A percentile compares a stretch with the other conserved stretches of the same genome.
Conservation (phyloP, 2,329 filamentous ascomycete genomes). For the Fusarium udum region DNA sequence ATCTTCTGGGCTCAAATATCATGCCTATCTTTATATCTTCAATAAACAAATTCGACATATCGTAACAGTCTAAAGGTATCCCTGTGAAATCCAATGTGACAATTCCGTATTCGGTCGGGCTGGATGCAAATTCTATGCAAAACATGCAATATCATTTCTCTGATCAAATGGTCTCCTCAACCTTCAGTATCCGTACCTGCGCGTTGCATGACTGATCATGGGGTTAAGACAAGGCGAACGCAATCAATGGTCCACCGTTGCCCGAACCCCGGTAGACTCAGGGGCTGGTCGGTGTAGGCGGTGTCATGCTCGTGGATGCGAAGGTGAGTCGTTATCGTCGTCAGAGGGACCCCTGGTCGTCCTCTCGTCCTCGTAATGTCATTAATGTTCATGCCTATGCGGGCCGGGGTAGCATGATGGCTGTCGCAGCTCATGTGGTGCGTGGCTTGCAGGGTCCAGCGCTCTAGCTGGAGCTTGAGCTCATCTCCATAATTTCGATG, state of each 20-base stretch:
- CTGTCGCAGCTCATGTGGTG: slow-evolving; percentile 27
- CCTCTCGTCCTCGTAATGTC: slow-evolving; percentile 39
- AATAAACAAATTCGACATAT: slow-evolving; percentile 35
- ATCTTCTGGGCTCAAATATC: slow-evolving; percentile 20
- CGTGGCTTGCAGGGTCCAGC: slow-evolving; percentile 6
- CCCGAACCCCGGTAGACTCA: slow-evolving; percentile 15
- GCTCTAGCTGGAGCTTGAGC: slow-evolving; percentile 45
- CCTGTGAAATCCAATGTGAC: slow-evolving; percentile 33
- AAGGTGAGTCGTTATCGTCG: slow-evolving; percentile 41
- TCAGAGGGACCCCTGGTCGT: slow-evolving; percentile 39
- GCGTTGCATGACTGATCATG: slow-evolving; percentile 15
- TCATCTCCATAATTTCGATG: slow-evolving; percentile 62
- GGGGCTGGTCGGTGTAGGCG: slow-evolving; percentile 32
- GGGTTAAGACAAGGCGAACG: slow-evolving; percentile 1
- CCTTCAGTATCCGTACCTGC: not conserved
- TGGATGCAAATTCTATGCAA: slow-evolving; percentile 40
- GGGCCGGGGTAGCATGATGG: slow-evolving; percentile 26
- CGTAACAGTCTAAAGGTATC: slow-evolving; percentile 47
- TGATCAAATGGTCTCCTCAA: slow-evolving; percentile 32
- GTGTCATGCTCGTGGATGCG: slow-evolving; percentile 35
- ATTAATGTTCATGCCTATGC: slow-evolving; percentile 40
- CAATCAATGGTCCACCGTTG: slow-evolving; percentile 24
- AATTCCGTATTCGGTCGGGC: slow-evolving; percentile 22
- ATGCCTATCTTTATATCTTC: slow-evolving; percentile 22
- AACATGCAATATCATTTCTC: slow-evolving; percentile 39